These are phyloP conservation scores for Bisporella sp. DNA, from an alignment of 2,329 filamentous ascomycete genomes.

Conservation along the genomic window DNA sequence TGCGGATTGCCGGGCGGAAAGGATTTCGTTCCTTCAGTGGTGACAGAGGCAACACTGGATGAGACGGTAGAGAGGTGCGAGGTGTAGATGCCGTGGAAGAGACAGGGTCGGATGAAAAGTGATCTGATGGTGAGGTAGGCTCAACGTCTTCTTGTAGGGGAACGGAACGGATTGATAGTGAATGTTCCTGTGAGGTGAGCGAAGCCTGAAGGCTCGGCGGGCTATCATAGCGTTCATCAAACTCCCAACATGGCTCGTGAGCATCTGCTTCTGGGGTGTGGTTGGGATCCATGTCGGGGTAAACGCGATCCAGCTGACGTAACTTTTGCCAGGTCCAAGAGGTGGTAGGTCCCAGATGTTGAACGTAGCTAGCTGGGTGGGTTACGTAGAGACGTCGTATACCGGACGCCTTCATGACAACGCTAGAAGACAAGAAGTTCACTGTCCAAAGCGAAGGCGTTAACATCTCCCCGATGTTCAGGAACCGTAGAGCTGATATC, in stretches of 20 bases:
- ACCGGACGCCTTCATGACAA: slow-evolving; percentile 63
- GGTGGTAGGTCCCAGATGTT: slow-evolving; percentile 38
- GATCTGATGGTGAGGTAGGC: slow-evolving; percentile 22
- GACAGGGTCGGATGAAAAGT: slow-evolving; percentile 23
- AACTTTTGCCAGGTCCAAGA: slow-evolving; percentile 67
- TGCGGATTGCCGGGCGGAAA: slow-evolving; percentile 37
- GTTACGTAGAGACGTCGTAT: slow-evolving; percentile 65
- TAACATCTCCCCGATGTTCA: slow-evolving; percentile 65
- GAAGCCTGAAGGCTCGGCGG: slow-evolving; percentile 1
- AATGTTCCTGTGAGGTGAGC: slow-evolving; percentile 33
- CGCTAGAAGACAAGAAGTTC: slow-evolving; percentile 60
- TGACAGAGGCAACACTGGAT: slow-evolving; percentile 10
- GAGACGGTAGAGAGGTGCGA: slow-evolving; percentile 17
- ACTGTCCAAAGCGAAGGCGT: slow-evolving; percentile 67
- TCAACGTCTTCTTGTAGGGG: slow-evolving; percentile 25
- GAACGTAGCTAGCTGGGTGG: slow-evolving; percentile 66
- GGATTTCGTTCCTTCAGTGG: slow-evolving; percentile 23
- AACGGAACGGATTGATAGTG: slow-evolving; percentile 35
- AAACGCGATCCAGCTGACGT: slow-evolving; percentile 52
- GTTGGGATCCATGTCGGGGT: slow-evolving; percentile 38
- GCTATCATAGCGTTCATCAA: slow-evolving; percentile 36
- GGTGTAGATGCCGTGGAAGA: slow-evolving; percentile 21
- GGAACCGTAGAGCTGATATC: slow-evolving; percentile 63
- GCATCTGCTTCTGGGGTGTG: slow-evolving; percentile 55
- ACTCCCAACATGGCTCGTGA: slow-evolving; percentile 60